Conservation (phyloP, 2,329 filamentous ascomycete species). For the Colletotrichum sp. region DNA sequence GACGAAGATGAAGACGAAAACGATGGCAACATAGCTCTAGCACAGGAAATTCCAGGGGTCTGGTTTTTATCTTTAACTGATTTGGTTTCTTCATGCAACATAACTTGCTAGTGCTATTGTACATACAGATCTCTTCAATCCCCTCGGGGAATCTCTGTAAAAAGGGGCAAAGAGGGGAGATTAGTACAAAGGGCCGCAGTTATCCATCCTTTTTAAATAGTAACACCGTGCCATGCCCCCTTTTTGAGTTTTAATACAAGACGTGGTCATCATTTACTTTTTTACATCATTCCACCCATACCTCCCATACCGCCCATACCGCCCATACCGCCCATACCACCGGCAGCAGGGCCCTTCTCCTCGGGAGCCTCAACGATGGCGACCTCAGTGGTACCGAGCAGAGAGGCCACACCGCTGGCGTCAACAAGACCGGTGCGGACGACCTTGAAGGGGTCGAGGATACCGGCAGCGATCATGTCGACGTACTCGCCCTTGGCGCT, state of each 20-base stretch:
- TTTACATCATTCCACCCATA: slow-evolving; percentile 70
- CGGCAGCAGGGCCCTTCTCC: slow-evolving; percentile 71
- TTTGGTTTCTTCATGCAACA: slow-evolving; percentile 22
- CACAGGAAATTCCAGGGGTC: background rate
- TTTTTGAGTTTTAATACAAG: slow-evolving; percentile 30
- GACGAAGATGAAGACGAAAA: background rate
- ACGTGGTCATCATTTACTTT: slow-evolving; percentile 24
- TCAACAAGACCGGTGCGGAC: slow-evolving; percentile 95
- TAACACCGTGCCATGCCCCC: slow-evolving; percentile 58
- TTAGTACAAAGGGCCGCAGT: slow-evolving; percentile 35
- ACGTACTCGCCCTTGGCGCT: slow-evolving; percentile 97
- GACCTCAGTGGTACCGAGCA: slow-evolving; percentile 97
- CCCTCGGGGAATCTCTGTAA: slow-evolving; percentile 19
- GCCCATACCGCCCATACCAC: slow-evolving; percentile 50
- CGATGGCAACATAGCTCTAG: background rate
- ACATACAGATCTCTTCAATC: slow-evolving; percentile 22
- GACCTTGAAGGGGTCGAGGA: slow-evolving; percentile 99
- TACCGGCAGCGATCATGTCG: slow-evolving; percentile 97
- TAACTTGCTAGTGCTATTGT: slow-evolving; percentile 23
- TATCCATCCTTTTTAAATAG: slow-evolving; percentile 37
- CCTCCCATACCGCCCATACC: slow-evolving; percentile 74
- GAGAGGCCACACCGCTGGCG: slow-evolving; percentile 92
- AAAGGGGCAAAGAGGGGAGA: slow-evolving; percentile 20
- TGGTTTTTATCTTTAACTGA: background rate
- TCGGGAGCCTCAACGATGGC: slow-evolving; percentile 96